Conservation (phyloP, 805 yeast species). For the Metschnikowia gruessii region DNA sequence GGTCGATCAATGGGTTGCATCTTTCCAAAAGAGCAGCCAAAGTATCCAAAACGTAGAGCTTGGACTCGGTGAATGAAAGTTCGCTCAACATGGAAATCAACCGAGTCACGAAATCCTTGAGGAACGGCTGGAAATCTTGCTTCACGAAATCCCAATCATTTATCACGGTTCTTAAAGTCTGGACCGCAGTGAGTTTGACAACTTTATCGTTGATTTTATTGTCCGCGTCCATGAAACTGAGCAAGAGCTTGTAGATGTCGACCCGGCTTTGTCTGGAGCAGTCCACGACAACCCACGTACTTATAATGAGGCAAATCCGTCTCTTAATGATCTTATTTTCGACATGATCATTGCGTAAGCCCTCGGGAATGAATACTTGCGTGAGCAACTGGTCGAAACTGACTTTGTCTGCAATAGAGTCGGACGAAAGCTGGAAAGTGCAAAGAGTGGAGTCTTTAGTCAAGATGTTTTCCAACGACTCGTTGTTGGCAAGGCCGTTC, state of each 20-base stretch:
- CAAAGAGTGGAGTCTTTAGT: slow-evolving; percentile 77
- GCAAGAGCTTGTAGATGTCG: slow-evolving; percentile 56
- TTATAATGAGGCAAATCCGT: slow-evolving; percentile 70
- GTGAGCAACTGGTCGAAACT: slow-evolving; percentile 64
- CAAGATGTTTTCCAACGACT: slow-evolving; percentile 49
- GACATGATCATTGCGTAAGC: slow-evolving; percentile 41
- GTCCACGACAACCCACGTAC: slow-evolving; percentile 76
- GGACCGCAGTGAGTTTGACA: slow-evolving; percentile 73
- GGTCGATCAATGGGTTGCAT: slow-evolving; percentile 60
- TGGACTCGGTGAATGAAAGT: slow-evolving; percentile 67
- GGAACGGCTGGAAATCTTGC: slow-evolving; percentile 61
- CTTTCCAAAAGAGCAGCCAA: slow-evolving; percentile 60
- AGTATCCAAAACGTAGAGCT: slow-evolving; percentile 67
- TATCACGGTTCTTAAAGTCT: slow-evolving; percentile 62
- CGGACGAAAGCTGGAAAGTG: slow-evolving; percentile 77
- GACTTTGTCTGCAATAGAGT: slow-evolving; percentile 59
- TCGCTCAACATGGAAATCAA: slow-evolving; percentile 49
- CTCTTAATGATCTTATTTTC: slow-evolving; percentile 66
- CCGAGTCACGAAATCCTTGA: slow-evolving; percentile 49
- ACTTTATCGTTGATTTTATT: slow-evolving; percentile 63
- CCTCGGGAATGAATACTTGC: slow-evolving; percentile 67
- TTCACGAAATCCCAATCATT: slow-evolving; percentile 88
- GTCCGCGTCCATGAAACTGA: slow-evolving; percentile 46
- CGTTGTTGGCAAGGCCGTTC: slow-evolving; percentile 31
- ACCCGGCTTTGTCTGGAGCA: slow-evolving; percentile 58